Conservation (phyloP, 176 grass and related monocot genomes). For the Urochloa ruziziensis region DNA sequence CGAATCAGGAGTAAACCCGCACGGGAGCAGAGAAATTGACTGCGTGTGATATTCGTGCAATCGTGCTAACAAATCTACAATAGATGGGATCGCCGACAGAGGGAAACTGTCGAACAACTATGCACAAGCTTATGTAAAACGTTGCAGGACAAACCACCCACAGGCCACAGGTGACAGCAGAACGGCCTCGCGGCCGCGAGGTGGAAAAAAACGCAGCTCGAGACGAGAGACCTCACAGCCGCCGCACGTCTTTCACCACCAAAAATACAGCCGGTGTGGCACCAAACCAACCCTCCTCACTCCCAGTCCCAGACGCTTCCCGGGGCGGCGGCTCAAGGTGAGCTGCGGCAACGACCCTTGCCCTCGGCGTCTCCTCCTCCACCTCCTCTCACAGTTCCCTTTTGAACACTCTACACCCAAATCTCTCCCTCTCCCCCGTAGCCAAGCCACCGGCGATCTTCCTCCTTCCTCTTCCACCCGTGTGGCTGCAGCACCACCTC, state of each 20-base stretch:
- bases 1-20: not conserved
- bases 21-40: not conserved
- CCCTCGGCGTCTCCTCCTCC: not conserved
- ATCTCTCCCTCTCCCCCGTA: not conserved
- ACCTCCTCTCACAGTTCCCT: not conserved
- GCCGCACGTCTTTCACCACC: not conserved
- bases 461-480: not conserved
- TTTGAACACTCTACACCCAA: not conserved
- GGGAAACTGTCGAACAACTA: not conserved
- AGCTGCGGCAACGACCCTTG: not conserved
- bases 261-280: not conserved
- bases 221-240: not conserved
- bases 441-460: not conserved
- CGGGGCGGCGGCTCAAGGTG: slow-evolving; percentile 8
- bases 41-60: not conserved
- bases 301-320: not conserved
- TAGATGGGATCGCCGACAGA: not conserved
- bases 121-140: slow-evolving; percentile 4
- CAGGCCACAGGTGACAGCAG: not conserved
- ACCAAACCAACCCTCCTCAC: not conserved
- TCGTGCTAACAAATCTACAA: too few relatives aligned
- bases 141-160: not conserved
- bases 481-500: not conserved
- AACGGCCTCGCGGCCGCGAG: not conserved
- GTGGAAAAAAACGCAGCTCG: not conserved